Conservation (phyloP, 2,329 filamentous ascomycete species). For the Trichoderma sp. region DNA sequence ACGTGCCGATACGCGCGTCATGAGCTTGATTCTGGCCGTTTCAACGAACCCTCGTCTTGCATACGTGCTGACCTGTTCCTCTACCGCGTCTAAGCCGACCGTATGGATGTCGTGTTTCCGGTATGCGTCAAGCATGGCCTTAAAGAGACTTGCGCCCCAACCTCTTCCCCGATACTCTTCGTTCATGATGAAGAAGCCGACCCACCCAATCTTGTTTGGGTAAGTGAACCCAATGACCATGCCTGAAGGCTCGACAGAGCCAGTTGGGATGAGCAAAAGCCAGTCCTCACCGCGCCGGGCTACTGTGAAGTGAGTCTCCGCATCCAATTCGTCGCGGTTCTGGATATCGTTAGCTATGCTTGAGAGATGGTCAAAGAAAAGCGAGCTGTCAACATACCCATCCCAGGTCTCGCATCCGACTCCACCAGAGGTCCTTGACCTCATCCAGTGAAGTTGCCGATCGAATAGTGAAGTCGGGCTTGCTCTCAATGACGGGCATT, state of each 20-base stretch:
- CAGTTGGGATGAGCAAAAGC: neutral
- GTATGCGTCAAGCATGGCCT: conserved; percentile 1
- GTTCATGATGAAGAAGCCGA: conserved; percentile 13
- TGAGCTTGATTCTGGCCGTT: conserved; percentile 2
- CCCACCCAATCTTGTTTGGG: conserved; percentile 1
- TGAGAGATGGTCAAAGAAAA: no score
- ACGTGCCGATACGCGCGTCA: neutral
- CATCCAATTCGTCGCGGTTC: conserved; percentile 18
- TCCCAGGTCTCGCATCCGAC: neutral
- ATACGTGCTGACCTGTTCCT: conserved; percentile 7
- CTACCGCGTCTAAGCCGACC: conserved; percentile 1
- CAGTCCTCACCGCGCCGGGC: conserved; percentile 5
- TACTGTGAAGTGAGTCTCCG: conserved; percentile 11
- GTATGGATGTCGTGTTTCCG: neutral
- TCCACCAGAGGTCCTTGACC: neutral
- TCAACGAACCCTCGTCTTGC: conserved; percentile 14
- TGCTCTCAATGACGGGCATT: neutral
- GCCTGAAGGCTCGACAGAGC: neutral
- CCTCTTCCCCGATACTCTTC: conserved; percentile 5
- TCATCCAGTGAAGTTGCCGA: neutral
- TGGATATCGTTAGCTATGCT: neutral
- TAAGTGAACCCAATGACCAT: conserved; percentile 11
- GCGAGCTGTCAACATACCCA: neutral
- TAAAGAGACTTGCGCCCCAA: neutral
- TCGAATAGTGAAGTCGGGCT: neutral